Base-by-base conservation (phyloP, 768 basidiomycete genomes). In the Suillus cothurnatus region DNA sequence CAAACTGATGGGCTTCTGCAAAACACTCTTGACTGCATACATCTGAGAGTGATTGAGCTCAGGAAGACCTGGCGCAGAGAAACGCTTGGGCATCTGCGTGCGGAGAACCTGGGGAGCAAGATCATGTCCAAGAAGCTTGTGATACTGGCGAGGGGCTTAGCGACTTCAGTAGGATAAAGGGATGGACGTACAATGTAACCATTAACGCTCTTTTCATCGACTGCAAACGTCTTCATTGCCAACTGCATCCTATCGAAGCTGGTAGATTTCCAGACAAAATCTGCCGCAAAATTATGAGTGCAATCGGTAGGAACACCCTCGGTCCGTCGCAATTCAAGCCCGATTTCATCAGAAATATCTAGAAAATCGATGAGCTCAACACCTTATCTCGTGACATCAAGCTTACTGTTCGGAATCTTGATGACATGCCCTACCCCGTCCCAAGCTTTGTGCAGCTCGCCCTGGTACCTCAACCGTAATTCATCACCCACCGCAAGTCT, bases 191-290 rank as follows among this genome's bases (percentile, higher is more conserved):
- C 94, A 66, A 99, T 99, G 69, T 98, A 99, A 14, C 97, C 97
- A 73, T 94, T 96, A 70, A 99, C 97, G 75, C 95, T 97, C 84
- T 98, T 97, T 79, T 99, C 97, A 71, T 99, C 97, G 21, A 99
- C 92, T 9, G 97, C 97, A 74, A 99, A 99, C 1, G 96, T 99
- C 85, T 98, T 99, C 97, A 99, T 99, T 0, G 97, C 97, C 39
- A 95, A 85, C 75, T 99, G 97, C 97, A 99, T 99, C 58, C 97
- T 86, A 76, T 99, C 97, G 72, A 99, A 99, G 77, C 97, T 99
- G 1, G 97, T 99, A 6, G 95, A 96, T 79, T 99, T 99, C 97
- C 97, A 99, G 6, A 99, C 97, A 72, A 99, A 99, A 76, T 99
- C 97, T n/a, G 91, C 97, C 0, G 93, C 90, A 72, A 97, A 99